phyloP scores from a whole-genome alignment of 2,329 filamentous ascomycete species.

The Pezicula rhizophila region DNA sequence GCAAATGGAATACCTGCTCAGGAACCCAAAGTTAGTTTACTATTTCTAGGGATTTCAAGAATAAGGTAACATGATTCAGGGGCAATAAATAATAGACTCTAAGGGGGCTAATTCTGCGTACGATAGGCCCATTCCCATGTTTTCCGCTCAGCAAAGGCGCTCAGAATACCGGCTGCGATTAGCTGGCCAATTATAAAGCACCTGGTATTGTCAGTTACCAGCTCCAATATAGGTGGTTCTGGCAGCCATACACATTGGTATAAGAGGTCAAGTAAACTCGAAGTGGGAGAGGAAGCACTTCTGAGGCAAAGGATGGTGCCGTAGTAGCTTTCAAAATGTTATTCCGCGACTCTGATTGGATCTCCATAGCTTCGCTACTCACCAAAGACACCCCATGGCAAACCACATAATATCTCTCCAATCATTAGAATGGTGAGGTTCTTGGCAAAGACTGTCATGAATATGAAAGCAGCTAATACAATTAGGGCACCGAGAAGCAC shows the following conservation, averaged over 20 bases:
- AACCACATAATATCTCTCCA: slow-evolving; percentile 40
- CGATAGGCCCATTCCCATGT: slow-evolving; percentile 39
- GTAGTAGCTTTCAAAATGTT: slow-evolving; percentile 27
- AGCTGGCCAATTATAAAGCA: slow-evolving; percentile 43
- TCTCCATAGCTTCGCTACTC: too few species aligned
- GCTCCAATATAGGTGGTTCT: too few species aligned
- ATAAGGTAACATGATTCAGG: slow-evolving; percentile 8
- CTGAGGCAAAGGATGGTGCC: slow-evolving; percentile 37
- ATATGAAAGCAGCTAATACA: slow-evolving; percentile 36
- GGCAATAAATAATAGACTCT: slow-evolving; percentile 34
- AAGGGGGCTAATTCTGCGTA: slow-evolving; percentile 31
- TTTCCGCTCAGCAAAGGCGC: slow-evolving; percentile 32
- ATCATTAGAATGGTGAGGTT: slow-evolving; percentile 37
- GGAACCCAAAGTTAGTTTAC: too few species aligned
- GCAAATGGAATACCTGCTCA: slow-evolving; percentile 35
- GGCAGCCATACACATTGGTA: slow-evolving; percentile 28
- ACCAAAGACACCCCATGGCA: slow-evolving; percentile 38
- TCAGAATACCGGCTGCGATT: slow-evolving; percentile 39
- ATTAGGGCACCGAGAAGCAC: slow-evolving; percentile 37
- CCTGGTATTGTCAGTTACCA: too few species aligned
- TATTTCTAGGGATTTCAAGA: too few species aligned
- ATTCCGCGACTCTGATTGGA: too few species aligned
- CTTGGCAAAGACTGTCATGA: slow-evolving; percentile 41
- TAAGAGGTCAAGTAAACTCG: slow-evolving; percentile 36
- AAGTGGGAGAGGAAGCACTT: slow-evolving; percentile 36